These are phyloP conservation scores for Ogataea philodendri DNA, from an alignment of 805 yeast species.

Conservation along the genomic window DNA sequence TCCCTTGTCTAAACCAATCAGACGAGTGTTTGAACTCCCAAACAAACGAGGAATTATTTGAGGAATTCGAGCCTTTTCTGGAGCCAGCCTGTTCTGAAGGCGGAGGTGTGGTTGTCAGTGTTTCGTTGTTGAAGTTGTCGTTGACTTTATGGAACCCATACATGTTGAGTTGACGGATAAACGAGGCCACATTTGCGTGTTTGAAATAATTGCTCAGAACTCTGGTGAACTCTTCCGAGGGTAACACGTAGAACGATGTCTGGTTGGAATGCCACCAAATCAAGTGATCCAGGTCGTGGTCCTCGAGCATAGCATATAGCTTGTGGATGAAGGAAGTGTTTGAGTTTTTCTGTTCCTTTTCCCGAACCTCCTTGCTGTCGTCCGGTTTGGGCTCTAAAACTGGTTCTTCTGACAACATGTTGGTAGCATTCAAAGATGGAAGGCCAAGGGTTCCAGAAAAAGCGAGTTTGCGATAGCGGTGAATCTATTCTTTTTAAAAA, in stretches of 20 bases:
- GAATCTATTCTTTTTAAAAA: not conserved
- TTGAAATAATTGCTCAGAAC: conserved; percentile 68
- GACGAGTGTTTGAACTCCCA: conserved; percentile 94
- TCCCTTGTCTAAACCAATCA: conserved; percentile 77
- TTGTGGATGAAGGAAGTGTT: conserved; percentile 72
- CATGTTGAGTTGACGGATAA: conserved; percentile 78
- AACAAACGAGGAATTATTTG: conserved; percentile 18
- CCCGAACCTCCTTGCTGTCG: conserved; percentile 4
- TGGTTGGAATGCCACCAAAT: conserved; percentile 83
- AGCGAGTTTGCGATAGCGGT: no score
- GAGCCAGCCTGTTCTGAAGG: conserved; percentile 16
- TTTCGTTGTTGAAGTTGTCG: conserved; percentile 39
- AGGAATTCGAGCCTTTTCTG: conserved; percentile 26
- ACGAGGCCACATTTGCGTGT: conserved; percentile 77
- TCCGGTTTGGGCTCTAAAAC: conserved; percentile 12
- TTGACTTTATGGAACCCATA: conserved; percentile 78
- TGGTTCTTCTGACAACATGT: conserved; percentile 14
- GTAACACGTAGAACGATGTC: conserved; percentile 68
- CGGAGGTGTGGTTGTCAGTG: conserved; percentile 10
- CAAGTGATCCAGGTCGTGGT: conserved; percentile 62
- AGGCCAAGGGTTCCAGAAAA: no score
- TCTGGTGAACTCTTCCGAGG: conserved; percentile 83
- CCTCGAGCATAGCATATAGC: conserved; percentile 87
- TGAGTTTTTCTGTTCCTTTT: conserved; percentile 23
- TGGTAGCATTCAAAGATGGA: no score